Evolutionary conservation across 78 protist genomes (phyloP).

Genomic region (Chrysochromulina parva): DNA sequence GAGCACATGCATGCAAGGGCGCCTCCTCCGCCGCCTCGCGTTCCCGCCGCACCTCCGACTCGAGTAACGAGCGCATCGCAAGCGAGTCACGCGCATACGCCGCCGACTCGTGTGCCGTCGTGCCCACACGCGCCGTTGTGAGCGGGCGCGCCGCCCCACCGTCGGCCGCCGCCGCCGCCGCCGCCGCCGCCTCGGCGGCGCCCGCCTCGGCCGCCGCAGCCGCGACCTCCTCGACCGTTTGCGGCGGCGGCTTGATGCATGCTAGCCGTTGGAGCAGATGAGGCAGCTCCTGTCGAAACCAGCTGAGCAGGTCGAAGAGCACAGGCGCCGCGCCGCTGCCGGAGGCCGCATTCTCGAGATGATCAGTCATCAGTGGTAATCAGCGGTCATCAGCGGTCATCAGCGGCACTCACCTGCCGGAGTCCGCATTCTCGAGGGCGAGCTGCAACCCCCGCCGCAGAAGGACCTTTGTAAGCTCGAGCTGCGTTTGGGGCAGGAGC

Average conservation of each 20-base stretch:
- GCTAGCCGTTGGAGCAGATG: neutral
- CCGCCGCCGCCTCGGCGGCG: neutral
- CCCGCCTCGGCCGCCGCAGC: neutral
- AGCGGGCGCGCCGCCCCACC: neutral
- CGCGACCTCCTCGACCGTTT: neutral
- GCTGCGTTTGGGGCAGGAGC: neutral
- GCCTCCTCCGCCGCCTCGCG: too few relatives aligned
- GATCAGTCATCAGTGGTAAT: too few relatives aligned
- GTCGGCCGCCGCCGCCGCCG: neutral
- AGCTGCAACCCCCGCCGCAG: neutral
- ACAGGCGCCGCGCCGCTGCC: neutral
- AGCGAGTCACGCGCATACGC: neutral
- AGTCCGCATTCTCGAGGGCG: too few relatives aligned
- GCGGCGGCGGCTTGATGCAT: neutral
- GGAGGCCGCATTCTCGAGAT: neutral
- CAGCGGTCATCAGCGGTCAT: too few relatives aligned
- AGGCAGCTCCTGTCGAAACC: neutral
- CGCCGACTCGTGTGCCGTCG: neutral
- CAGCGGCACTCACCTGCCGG: too few relatives aligned
- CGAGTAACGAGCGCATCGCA: too few relatives aligned
- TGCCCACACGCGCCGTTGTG: neutral
- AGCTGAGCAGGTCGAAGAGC: neutral
- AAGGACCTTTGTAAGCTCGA: neutral
- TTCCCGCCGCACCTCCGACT: too few relatives aligned
- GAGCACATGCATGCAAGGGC: too few relatives aligned